A percentile compares a stretch with the other conserved stretches of the same genome.
These are phyloP conservation scores for Tolypocladium inflatum DNA, from an alignment of 2,329 filamentous ascomycete species.

Conservation along the genomic window DNA sequence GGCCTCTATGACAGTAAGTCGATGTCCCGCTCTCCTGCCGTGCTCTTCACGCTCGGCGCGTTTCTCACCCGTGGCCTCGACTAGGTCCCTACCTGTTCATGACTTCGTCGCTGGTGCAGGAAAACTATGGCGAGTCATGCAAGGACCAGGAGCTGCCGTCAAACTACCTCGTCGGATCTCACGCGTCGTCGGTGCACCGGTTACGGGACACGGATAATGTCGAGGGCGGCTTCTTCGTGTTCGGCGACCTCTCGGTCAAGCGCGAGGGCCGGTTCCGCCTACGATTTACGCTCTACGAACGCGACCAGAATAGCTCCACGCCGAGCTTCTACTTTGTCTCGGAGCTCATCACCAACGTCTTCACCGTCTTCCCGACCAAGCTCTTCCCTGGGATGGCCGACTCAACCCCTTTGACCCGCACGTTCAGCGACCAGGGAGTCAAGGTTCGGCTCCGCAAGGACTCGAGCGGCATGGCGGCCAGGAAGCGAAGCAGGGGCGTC, in stretches of 20 bases:
- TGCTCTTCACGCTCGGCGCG: neutral
- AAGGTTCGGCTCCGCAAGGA: conserved; percentile 77
- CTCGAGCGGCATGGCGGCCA: conserved; percentile 47
- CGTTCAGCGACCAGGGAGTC: conserved; percentile 81
- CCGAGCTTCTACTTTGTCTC: conserved; percentile 12
- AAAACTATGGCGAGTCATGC: conserved; percentile 31
- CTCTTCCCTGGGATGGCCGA: conserved; percentile 72
- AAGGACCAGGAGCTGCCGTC: conserved; percentile 17
- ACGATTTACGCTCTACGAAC: conserved; percentile 62
- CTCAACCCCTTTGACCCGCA: conserved; percentile 70
- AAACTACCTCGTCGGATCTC: conserved; percentile 57
- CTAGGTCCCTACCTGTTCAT: conserved; percentile 42
- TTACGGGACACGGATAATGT: conserved; percentile 69
- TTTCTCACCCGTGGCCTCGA: neutral
- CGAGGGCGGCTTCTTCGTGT: conserved; percentile 85
- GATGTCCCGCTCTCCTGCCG: neutral
- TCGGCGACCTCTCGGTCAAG: conserved; percentile 75
- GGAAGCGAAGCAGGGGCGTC: conserved; percentile 30
- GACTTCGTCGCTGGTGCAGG: conserved; percentile 30
- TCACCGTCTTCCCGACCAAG: conserved; percentile 56
- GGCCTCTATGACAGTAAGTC: conserved; percentile 14
- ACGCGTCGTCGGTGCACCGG: conserved; percentile 73
- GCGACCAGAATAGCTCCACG: conserved; percentile 15
- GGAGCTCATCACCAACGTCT: conserved; percentile 44
- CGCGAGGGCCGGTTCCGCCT: conserved; percentile 63